These are phyloP conservation scores for Phytopythium ostracodes DNA, from an alignment of 352 stramenopile species.

Conservation along the genomic window DNA sequence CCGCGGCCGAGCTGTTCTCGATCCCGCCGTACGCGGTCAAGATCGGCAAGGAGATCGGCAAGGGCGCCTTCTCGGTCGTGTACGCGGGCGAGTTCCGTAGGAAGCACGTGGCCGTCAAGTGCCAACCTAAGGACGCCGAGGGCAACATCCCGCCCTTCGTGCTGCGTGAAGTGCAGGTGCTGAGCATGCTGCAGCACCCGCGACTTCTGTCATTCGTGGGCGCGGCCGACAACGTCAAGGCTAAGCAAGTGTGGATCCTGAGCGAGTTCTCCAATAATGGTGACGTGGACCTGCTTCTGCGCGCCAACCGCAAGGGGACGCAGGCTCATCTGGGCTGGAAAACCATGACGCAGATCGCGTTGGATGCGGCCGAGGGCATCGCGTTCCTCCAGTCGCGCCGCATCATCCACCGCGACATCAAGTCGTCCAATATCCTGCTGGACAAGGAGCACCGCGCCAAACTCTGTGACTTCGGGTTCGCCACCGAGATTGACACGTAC, in stretches of 20 bases:
- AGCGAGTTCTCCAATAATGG: conserved; percentile 77
- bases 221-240: conserved; percentile 58
- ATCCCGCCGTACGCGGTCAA: conserved; percentile 59
- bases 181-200: conserved; percentile 59
- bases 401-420: conserved; percentile 86
- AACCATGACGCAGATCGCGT: conserved; percentile 54
- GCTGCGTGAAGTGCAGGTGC: conserved; percentile 71
- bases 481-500: conserved; percentile 54
- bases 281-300: conserved; percentile 68
- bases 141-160: conserved; percentile 72
- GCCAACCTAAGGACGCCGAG: conserved; percentile 73
- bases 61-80: conserved; percentile 81
- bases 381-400: conserved; percentile 92
- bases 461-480: conserved; percentile 86
- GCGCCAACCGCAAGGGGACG: conserved; percentile 41
- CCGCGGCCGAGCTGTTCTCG: conserved; percentile 30
- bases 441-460: conserved; percentile 68
- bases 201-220: conserved; percentile 77
- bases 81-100: conserved; percentile 70
- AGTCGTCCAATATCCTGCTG: conserved; percentile 86
- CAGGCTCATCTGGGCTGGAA: conserved; percentile 57
- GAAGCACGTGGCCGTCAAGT: conserved; percentile 79
- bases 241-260: conserved; percentile 80
- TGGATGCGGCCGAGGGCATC: conserved; percentile 88
- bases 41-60: conserved; percentile 80